Base-by-base conservation (phyloP, 1,284 basidiomycete genomes). In the Cutaneotrichosporon sp. region DNA sequence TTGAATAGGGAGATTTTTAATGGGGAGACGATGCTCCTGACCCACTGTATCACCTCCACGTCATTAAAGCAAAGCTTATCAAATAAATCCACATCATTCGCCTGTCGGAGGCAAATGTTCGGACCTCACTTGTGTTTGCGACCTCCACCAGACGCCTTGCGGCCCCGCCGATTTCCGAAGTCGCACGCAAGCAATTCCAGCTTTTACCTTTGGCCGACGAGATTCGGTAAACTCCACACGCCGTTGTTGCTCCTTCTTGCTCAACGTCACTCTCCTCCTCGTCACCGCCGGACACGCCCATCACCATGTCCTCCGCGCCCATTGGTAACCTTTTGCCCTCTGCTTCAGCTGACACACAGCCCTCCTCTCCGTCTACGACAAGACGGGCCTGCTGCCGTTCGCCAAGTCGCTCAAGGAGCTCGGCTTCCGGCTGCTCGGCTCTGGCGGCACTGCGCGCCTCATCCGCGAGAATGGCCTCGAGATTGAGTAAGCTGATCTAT, bases 331-430 rank as follows among this genome's bases (percentile, higher is more conserved):
- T 15, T 3, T 4, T 35, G 43, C 30, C 22, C 15, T 8, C 5
- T 4, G n/a, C 5, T 40, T 22, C n/a, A 17, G 39, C 47, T 49
- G n/a, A 49, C 47, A 17, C 2, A 10, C 52, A 73, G 94, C 94
- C 23, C 79, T 99, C 54, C 80, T 98, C 53, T 97, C 93, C 39
- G 96, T 98, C 54, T 98, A 97, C 75, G 93, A 98, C 80, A 99
- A 99, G 79, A 83, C 87, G 40, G 84, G 85, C 68, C 83, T 99
- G 42, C 75, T 98, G 56, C 87, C 93, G 56, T 83, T 99, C 51
- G 96, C 96, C 37, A 82, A 84, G 67, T 87, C 85, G 26, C 84
- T 98, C 54, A 80, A 84, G 61, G 80, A 80, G 49, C 82, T 85
- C 49, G 93, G 93, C 36, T 86, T 98, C 69, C 84, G 85, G 55